These are phyloP conservation scores for Hymenoscyphus scutula DNA, from an alignment of 2,329 filamentous ascomycete genomes.

Conservation along the genomic window DNA sequence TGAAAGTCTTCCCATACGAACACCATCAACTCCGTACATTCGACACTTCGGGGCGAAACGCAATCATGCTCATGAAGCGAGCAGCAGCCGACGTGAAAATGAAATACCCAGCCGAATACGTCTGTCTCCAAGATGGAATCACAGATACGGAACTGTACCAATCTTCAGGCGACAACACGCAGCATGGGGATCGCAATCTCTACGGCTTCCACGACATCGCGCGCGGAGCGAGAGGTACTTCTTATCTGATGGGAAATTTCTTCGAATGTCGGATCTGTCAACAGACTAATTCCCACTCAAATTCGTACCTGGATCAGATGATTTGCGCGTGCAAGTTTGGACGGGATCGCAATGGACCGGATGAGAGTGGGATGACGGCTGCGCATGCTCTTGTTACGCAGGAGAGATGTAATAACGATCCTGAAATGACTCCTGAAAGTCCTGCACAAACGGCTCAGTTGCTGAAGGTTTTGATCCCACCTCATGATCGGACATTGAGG, in stretches of 20 bases:
- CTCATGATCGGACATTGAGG: constrained; percentile 15
- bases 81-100: constrained; percentile 19
- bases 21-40: constrained; percentile 25
- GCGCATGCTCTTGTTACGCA: constrained; percentile 25
- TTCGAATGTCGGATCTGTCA: constrained; percentile 26
- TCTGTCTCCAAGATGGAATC: constrained; percentile 24
- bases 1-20: constrained; percentile 25
- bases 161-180: constrained; percentile 5
- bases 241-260: constrained; percentile 14
- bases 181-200: constrained; percentile 2
- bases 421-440: constrained; percentile 16
- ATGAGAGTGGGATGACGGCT: constrained; percentile 26
- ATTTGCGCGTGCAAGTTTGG: constrained; percentile 23
- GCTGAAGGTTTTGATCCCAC: constrained; percentile 21
- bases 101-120: constrained; percentile 18
- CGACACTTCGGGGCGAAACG: constrained; percentile 23
- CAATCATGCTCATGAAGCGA: constrained; percentile 25
- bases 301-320: constrained; percentile 27
- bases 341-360: constrained; percentile 25
- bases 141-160: constrained; percentile 22
- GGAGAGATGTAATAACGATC: constrained; percentile 19
- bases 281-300: constrained; percentile 20
- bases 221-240: constrained; percentile 23
- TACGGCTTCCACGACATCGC: constrained; percentile 31
- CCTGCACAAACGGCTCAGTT: constrained; percentile 21